These are phyloP conservation scores for Solanum sitiens DNA, from an alignment of 257 asterid genomes.

Conservation along the genomic window DNA sequence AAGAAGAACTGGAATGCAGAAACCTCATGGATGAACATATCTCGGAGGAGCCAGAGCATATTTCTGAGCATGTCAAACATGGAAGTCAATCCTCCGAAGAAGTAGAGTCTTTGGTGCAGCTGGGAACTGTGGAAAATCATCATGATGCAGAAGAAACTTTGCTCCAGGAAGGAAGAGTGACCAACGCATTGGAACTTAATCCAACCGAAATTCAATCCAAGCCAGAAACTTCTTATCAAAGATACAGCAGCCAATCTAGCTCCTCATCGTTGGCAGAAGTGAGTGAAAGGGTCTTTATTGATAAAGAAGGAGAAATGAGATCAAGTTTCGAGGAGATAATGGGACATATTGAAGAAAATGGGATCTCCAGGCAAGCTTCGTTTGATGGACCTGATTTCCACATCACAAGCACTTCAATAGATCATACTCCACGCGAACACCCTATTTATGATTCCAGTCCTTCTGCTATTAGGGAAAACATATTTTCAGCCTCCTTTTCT, in stretches of 20 bases:
- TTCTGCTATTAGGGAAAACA: constrained; percentile 1
- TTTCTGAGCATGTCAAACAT: constrained; percentile 44
- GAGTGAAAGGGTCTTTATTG: constrained; percentile 24
- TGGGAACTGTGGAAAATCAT: neutral
- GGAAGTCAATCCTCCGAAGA: constrained; percentile 59
- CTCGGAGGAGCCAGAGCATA: constrained; percentile 25
- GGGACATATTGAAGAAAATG: constrained; percentile 17
- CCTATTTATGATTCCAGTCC: constrained; percentile 24
- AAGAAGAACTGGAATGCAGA: constrained; percentile 1
- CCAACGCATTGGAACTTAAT: neutral
- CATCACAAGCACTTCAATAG: constrained; percentile 6
- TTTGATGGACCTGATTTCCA: constrained; percentile 18
- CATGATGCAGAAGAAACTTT: neutral
- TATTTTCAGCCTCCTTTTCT: constrained; percentile 34
- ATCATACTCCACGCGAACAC: neutral
- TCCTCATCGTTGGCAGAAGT: constrained; percentile 57
- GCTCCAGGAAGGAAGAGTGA: neutral
- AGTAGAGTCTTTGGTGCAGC: constrained; percentile 9
- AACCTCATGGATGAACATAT: constrained; percentile 18
- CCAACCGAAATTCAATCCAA: constrained; percentile 3
- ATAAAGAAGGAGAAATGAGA: constrained; percentile 29
- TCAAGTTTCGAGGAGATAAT: constrained; percentile 19
- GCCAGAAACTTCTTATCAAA: constrained; percentile 5
- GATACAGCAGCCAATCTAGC: constrained; percentile 34
- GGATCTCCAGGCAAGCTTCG: constrained; percentile 17